Base-by-base conservation (phyloP, 139 green algal species). In the Closterium sp. region DNA sequence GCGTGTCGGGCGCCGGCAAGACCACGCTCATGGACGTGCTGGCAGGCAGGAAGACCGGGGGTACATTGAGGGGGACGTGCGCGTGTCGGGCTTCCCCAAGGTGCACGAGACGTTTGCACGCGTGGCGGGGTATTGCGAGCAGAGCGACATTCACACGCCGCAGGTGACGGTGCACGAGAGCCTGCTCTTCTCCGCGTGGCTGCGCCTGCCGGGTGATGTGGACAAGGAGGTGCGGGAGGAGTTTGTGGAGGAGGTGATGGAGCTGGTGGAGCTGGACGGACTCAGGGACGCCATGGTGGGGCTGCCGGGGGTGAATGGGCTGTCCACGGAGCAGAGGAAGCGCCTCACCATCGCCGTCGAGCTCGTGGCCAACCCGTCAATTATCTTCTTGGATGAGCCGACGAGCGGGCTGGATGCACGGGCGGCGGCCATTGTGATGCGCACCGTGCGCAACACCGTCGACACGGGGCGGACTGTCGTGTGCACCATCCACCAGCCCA, bases 321-420 rank as follows among this genome's bases (percentile, higher is more conserved):
- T 91, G 1, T 90, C 32, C 30, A 98, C 96, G 24, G 97, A 99
- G 97, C 96, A 97, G 94, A 95, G 97, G 91, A 99, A 99, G 96
- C 95, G 97, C 2, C 95, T 99, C 29, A 98, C 96, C 91, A 99
- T 99, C 89, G 97, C 96, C 0, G 97, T 99, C 31, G 97, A 99
- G 96, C 95, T 99, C 31, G 97, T 99, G 17, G 95, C 96, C 70
- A 97, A 97, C 94, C 95, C 96, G 0, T 85, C 85, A 3, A 91
- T 96, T 31, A 92, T 96, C 62, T 96, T 96, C 84, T 89, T 96
- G 90, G 95, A 96, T 32, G 95, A 96, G 86, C 84, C 90, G 27
- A 93, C 90, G 9, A 89, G 27, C 13, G 90, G 90, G 27, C 91
- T 97, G 89, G 96, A 97, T 38, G 94, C 96, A 4, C 92, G 96